Evolutionary conservation across 1,284 basidiomycete genomes (phyloP), one percentile per base, ranked within the genome.

Genomic region (Moesziomyces sp.): DNA sequence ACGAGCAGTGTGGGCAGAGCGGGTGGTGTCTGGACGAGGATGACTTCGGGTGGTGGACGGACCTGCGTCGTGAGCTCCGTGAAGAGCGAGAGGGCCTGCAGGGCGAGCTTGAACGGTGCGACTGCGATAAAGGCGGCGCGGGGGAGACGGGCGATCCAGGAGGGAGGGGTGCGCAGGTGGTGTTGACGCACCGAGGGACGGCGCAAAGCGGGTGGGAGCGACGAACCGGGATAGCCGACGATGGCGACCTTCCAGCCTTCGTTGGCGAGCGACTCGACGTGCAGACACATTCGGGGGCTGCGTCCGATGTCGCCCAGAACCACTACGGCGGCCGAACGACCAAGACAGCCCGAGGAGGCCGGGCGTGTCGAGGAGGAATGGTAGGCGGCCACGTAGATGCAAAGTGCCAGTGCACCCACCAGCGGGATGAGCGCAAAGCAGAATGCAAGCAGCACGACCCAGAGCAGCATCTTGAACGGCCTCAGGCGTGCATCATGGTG

Each of bases 201-300:
- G 0, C 47, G 54, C 0, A 83, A 61, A 2, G 74, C 3, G 0
- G 76, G 46, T 0, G 82, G 82, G n/a, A 78, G 65, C 10, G 56
- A 19, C 1, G 78, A 73, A 2, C 78, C 78, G 16, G 64, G 55
- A 84, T 97, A 97, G 18, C 94, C 96, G 51, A 99, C 88, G 18
- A 99, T 81, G 77, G 89, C 89, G 0, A 94, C 94, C 61, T 89
- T 86, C 85, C 93, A 98, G 4, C 88, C 90, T 61, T 91, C 88
- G 52, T 90, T 89, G 23, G 93, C 91, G 79, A 99, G 92, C 80
- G 92, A 94, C 80, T 95, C 89, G 0, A 95, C 92, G 80, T 99
- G 97, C 84, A 97, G 97, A 92, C 98, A 97, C 93, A 98, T 98
- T 42, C 97, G 88, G 10, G 97, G 97, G 82, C 92, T 94, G 50